Evolutionary conservation across 768 basidiomycete species (phyloP), one percentile per base, ranked within the genome.

Genomic region (Boletus vermiculosoides): DNA sequence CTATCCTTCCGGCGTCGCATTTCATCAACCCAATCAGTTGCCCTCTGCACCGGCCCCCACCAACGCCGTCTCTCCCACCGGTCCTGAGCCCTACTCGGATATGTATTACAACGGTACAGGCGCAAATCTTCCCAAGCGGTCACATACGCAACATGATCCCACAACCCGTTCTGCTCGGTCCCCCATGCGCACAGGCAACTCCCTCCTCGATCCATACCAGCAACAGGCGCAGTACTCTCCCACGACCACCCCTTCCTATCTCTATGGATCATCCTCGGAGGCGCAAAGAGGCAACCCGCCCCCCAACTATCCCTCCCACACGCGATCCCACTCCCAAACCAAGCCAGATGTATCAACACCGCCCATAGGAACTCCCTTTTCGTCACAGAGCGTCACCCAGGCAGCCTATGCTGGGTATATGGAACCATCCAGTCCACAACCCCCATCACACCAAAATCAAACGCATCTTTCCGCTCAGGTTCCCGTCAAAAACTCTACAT

Each of bases 161-260:
- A 75, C 81, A 45, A 72, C 76, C 61, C 81, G 80, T 55, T 55
- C 71, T 36, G 77, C 78, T 52, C 81, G 86, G 60, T 89, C 88
- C 20, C 88, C 89, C 44, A 79, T 87, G 62, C 81, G 87, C 49
- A 66, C 78, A 23, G 75, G 75, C 56, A 82, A 81, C 62, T 66
- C 78, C 52, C 76, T 86, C 45, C 77, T 89, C 62, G 88, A 90
- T 71, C 84, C 85, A 31, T 90, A 90, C 69, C 78, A 85, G 53
- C 86, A 83, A 57, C 88, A 88, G 73, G 69, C 81, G 30, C 70
- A 73, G 37, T 88, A 87, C 66, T 85, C 85, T 54, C 84, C 87
- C 45, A 60, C 70, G 10, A 78, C 85, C 5, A 71, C 81, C 44
- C 68, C 72, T 16, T 73, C 80, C 64, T 85, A 79, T 68, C 70